Percentiles rank a stretch among this genome's conserved stretches.
Evolutionary conservation across 768 basidiomycete genomes (phyloP).

Genomic region (Gloeopeniophorella convolvens): DNA sequence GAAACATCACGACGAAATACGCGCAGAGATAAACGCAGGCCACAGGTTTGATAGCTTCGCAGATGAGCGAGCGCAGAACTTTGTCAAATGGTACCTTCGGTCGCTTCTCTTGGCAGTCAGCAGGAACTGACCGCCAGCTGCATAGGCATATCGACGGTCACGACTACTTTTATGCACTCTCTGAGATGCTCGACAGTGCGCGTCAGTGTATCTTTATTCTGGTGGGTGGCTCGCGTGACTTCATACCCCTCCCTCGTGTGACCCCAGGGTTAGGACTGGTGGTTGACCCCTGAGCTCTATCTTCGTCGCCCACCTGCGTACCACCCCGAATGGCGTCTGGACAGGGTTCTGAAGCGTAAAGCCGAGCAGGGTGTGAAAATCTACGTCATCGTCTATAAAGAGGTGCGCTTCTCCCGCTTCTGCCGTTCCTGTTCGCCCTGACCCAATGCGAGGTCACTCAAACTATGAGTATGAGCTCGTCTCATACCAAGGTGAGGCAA

Average conservation of each 20-base stretch:
- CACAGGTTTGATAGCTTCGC: slow-evolving; percentile 92
- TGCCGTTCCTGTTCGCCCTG: neutral
- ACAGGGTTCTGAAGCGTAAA: slow-evolving; percentile 77
- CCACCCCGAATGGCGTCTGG: slow-evolving; percentile 85
- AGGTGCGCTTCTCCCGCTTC: slow-evolving; percentile 38
- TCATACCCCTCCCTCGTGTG: neutral
- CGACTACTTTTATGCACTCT: slow-evolving; percentile 94
- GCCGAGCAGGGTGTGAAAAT: slow-evolving; percentile 90
- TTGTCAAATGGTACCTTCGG: slow-evolving; percentile 67
- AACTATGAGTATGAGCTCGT: slow-evolving; percentile 85
- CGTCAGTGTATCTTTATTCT: slow-evolving; percentile 84
- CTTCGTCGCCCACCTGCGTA: slow-evolving; percentile 86
- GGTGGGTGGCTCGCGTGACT: slow-evolving; percentile 32
- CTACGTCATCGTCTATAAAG: slow-evolving; percentile 92
- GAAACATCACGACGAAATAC: slow-evolving; percentile 59
- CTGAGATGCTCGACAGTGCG: slow-evolving; percentile 80
- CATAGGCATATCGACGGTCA: slow-evolving; percentile 86
- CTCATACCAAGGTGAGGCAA: slow-evolving; percentile 66
- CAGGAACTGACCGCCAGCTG: neutral
- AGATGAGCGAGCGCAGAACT: slow-evolving; percentile 55
- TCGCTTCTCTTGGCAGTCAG: neutral
- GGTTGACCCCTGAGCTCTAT: slow-evolving; percentile 93
- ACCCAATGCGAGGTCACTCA: slow-evolving; percentile 60
- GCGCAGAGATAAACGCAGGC: slow-evolving; percentile 63
- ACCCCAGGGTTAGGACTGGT: slow-evolving; percentile 58